Base-by-base conservation (phyloP, 306 rosid genomes). In the Echinosophora koreensis region DNA sequence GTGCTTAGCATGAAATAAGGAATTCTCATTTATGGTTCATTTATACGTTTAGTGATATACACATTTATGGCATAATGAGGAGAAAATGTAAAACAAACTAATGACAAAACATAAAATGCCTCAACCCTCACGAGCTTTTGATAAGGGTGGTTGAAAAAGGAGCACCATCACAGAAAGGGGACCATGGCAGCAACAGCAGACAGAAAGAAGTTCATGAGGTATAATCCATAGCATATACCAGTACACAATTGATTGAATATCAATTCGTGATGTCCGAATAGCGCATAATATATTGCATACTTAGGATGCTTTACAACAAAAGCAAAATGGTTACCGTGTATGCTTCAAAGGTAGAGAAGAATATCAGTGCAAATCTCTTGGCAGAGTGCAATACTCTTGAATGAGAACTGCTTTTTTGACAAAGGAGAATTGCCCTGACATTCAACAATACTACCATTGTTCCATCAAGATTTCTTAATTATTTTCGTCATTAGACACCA, bases 191-290 rank as follows among this genome's bases (percentile, higher is more conserved):
- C 22, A 37, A 66, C 38, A 49, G 57, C 14, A 46, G 47, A 61
- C 34, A 57, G 28, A 68, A 73, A 78, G 74, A 60, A 77, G 69
- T 77, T 81, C 78, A 49, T 1, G 38, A 57, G 73, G 88, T 59
- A 85, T 69, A 69, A 82, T 85, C 84, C 81, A 2, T 13, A 13
- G 84, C 59, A 85, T 78, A 81, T 81, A n/a, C 88, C 66, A 52
- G 17, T 73, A n/a, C n/a, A n/a, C 57, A 41, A 34, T 55, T 22
- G 4, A 62, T 56, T 38, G 79, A 77, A 82, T 76, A 77, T 69
- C 77, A 71, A 51, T 42, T 49, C 8, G 5, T 13, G 59, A 52
- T 75, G 49, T 81, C 61, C 68, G 46, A 72, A 70, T 44, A 32
- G 1, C 7, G 4, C 54, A 70, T 11, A 42, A 70, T 56, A 47